Evolutionary conservation across 257 asterid genomes (phyloP).

Genomic region (Solanum clarkiae): DNA sequence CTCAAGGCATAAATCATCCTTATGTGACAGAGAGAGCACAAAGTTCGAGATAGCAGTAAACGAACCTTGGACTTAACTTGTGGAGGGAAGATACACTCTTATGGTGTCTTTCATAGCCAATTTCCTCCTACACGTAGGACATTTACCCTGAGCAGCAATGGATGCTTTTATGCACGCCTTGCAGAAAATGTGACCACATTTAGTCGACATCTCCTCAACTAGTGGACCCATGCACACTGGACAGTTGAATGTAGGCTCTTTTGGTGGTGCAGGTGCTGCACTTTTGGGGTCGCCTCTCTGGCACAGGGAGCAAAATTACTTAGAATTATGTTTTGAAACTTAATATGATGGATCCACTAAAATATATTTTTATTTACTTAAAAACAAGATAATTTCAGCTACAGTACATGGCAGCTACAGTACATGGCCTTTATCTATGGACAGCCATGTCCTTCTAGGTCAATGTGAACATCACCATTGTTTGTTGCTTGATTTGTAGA

Average conservation of each 20-base stretch:
- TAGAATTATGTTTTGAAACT: neutral
- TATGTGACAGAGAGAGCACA: neutral
- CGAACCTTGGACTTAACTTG: constrained; percentile 33
- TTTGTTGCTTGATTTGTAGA: constrained; percentile 32
- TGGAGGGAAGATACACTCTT: constrained; percentile 22
- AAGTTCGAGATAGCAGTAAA: neutral
- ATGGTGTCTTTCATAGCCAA: neutral
- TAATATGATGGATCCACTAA: neutral
- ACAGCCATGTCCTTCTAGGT: constrained; percentile 46
- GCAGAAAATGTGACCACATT: constrained; percentile 27
- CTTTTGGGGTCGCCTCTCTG: constrained; percentile 21
- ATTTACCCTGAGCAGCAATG: constrained; percentile 2
- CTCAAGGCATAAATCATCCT: neutral
- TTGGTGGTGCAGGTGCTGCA: neutral
- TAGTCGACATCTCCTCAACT: constrained; percentile 14
- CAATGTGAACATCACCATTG: constrained; percentile 35
- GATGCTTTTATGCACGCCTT: constrained; percentile 4
- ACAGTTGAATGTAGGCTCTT: constrained; percentile 4
- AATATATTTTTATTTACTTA: neutral
- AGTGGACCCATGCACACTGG: constrained; percentile 12
- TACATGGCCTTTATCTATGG: constrained; percentile 20
- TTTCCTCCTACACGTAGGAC: constrained; percentile 17
- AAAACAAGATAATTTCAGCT: neutral
- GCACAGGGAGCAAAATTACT: neutral
- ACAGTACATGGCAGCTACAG: neutral